Conservation (phyloP, 768 basidiomycete genomes). For the Boletales sp. region DNA sequence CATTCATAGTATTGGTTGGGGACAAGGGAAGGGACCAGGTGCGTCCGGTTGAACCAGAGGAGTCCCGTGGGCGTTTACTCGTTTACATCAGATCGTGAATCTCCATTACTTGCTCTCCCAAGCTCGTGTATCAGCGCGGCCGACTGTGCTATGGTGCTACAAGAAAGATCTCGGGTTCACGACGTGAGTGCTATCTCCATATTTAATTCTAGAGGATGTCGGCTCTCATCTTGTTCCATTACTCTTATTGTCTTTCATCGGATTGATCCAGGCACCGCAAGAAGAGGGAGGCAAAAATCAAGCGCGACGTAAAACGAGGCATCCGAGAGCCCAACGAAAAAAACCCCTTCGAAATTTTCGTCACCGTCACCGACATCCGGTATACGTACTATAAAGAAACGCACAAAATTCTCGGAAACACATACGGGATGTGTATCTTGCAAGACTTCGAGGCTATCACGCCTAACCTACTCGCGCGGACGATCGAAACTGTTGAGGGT, state of each 20-base stretch:
- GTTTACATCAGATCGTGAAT: constrained; percentile 70
- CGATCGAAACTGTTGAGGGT: constrained; percentile 97
- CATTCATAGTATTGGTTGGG: constrained; percentile 94
- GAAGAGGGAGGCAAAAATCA: constrained; percentile 95
- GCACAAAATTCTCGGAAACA: constrained; percentile 94
- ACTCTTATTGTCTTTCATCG: not conserved
- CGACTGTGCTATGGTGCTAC: constrained; percentile 97
- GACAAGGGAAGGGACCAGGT: constrained; percentile 93
- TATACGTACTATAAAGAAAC: constrained; percentile 99
- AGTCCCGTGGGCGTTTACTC: not conserved
- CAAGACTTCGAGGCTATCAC: constrained; percentile 99
- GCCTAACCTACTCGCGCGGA: constrained; percentile 92
- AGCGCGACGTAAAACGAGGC: constrained; percentile 92
- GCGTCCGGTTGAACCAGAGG: constrained; percentile 14
- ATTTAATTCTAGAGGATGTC: not conserved
- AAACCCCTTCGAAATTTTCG: constrained; percentile 96
- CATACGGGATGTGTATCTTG: constrained; percentile 94
- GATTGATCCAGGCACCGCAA: constrained; percentile 72
- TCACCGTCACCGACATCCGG: constrained; percentile 97
- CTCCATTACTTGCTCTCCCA: constrained; percentile 94
- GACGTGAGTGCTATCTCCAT: constrained; percentile 48
- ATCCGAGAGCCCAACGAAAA: constrained; percentile 93
- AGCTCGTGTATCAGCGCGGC: constrained; percentile 82
- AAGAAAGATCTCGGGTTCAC: constrained; percentile 98
- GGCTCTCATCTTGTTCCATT: not conserved